Evolutionary conservation across 2,329 filamentous ascomycete species (phyloP).

Genomic region (Claviceps pazoutovae): DNA sequence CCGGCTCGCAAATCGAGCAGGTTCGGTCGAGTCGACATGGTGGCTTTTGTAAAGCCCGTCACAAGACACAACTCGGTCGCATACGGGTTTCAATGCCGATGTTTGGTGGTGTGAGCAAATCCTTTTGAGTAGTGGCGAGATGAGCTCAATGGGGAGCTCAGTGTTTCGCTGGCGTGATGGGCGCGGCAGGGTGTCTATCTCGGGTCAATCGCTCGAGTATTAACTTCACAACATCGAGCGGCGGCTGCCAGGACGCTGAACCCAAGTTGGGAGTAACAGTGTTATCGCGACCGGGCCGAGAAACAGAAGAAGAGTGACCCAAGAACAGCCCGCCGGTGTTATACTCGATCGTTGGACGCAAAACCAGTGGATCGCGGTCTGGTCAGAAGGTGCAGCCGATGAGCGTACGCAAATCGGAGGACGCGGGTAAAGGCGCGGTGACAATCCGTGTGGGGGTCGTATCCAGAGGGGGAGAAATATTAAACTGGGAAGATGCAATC

Average conservation of each 20-base stretch:
- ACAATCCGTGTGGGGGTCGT: not conserved
- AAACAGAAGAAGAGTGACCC: not conserved
- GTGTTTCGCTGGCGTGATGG: not conserved
- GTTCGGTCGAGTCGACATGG: conserved; percentile 42
- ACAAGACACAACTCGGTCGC: conserved; percentile 4
- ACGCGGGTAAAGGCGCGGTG: not conserved
- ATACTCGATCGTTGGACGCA: not conserved
- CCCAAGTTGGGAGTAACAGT: not conserved
- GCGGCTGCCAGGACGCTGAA: conserved; percentile 3
- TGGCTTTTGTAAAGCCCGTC: conserved; percentile 4
- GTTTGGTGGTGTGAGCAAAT: too few species aligned
- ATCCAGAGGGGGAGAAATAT: not conserved
- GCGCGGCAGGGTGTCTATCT: conserved; percentile 8
- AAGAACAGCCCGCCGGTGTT: not conserved
- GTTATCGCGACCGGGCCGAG: not conserved
- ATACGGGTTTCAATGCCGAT: conserved; percentile 2
- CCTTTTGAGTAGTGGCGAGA: too few species aligned
- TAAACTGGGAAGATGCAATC: not conserved
- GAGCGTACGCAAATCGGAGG: not conserved
- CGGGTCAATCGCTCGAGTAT: conserved; percentile 9
- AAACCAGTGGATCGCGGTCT: not conserved
- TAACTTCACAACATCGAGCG: conserved; percentile 8
- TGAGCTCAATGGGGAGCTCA: too few species aligned
- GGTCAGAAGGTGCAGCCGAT: not conserved
- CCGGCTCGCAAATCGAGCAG: conserved; percentile 46